These are phyloP conservation scores for Digitaria exilis DNA, from an alignment of 202 grass and related monocot genomes.

Conservation along the genomic window DNA sequence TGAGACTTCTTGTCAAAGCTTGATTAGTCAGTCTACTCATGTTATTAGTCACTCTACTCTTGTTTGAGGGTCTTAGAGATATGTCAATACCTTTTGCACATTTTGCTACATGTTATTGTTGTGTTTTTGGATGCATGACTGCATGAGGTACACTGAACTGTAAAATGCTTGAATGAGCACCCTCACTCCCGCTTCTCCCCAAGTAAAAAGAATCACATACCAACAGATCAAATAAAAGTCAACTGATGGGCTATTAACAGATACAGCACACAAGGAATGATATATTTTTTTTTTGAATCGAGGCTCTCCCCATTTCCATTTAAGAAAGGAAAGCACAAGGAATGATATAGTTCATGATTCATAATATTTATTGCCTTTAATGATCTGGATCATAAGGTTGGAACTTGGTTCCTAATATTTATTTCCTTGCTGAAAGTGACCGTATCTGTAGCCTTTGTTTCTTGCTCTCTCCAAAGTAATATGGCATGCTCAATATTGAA, in stretches of 20 bases:
- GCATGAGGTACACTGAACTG: neutral
- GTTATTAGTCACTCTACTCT: neutral
- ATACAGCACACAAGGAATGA: neutral
- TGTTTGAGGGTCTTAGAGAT: neutral
- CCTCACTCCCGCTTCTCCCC: neutral
- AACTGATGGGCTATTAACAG: neutral
- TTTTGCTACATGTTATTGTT: neutral
- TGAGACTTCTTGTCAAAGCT: neutral
- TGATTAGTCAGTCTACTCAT: neutral
- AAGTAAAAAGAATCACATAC: neutral
- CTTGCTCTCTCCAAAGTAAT: slow-evolving; percentile 1
- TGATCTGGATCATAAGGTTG: neutral
- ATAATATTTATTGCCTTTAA: neutral
- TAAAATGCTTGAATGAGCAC: neutral
- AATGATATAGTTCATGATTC: neutral
- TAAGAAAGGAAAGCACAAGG: too few species aligned
- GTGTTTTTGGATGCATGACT: neutral
- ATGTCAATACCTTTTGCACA: neutral
- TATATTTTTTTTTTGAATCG: too few species aligned
- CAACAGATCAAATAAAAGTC: neutral
- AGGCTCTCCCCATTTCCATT: too few species aligned
- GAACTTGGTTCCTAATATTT: slow-evolving; percentile 7
- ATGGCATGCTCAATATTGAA: slow-evolving; percentile 8
- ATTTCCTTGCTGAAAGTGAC: neutral
- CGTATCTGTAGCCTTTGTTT: slow-evolving; percentile 21